Evolutionary conservation across 2,329 filamentous ascomycete species (phyloP).

Genomic region (Cytospora schulzeri): DNA sequence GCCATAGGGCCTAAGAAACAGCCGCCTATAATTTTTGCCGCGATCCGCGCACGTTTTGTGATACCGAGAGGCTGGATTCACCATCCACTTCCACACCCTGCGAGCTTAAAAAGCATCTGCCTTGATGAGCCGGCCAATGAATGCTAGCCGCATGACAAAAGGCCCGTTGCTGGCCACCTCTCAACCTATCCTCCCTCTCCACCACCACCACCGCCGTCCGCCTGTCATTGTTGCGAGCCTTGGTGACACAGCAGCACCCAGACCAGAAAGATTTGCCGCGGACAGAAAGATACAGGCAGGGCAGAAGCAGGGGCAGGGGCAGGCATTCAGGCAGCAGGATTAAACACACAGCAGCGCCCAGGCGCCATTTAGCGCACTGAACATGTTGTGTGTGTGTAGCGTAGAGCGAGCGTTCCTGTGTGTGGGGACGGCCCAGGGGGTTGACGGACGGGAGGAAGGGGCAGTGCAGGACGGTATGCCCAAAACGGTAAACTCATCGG

Average conservation of each 20-base stretch:
- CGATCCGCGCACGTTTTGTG: neutral
- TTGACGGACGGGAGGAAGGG: constrained; percentile 21
- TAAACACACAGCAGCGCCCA: neutral
- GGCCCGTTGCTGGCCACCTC: neutral
- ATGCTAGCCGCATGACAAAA: neutral
- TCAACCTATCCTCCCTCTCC: neutral
- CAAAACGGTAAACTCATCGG: neutral
- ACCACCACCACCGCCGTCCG: neutral
- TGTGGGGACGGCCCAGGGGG: constrained; percentile 5
- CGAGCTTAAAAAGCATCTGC: no score
- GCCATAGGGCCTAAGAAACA: neutral
- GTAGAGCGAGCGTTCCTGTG: neutral
- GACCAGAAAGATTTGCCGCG: constrained; percentile 12
- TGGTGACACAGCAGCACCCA: neutral
- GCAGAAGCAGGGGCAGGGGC: no score
- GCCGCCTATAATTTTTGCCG: neutral
- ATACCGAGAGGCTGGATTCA: neutral
- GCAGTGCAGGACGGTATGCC: constrained; percentile 8
- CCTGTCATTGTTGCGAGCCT: neutral
- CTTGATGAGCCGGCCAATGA: no score
- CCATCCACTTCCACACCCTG: neutral
- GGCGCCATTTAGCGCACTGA: constrained; percentile 15
- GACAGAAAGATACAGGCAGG: no score
- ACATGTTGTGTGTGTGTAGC: neutral
- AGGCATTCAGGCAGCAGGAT: constrained; percentile 19